These are phyloP conservation scores for Ogataea allantospora DNA, from an alignment of 805 yeast species.

Conservation along the genomic window DNA sequence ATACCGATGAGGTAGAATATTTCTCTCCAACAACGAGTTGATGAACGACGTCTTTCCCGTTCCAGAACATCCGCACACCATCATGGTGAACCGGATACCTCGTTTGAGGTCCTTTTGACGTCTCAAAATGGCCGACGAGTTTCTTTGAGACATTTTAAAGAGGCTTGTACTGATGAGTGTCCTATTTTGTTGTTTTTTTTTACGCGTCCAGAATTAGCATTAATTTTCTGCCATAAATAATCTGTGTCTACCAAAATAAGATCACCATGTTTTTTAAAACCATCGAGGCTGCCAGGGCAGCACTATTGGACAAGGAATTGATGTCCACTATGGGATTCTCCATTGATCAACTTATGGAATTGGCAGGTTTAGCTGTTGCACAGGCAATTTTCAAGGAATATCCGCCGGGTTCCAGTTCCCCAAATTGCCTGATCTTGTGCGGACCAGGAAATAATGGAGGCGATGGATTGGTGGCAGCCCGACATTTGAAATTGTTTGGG, in stretches of 20 bases:
- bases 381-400: constrained; percentile 70
- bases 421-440: constrained; percentile 63
- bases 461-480: constrained; percentile 93
- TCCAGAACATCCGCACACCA: constrained; percentile 73
- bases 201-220: constrained; percentile 13
- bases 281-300: constrained; percentile 58
- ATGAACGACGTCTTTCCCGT: constrained; percentile 78
- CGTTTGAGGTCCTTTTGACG: constrained; percentile 67
- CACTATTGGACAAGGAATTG: constrained; percentile 76
- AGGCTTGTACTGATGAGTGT: constrained; percentile 1
- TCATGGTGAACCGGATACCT: constrained; percentile 69
- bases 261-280: constrained; percentile 36
- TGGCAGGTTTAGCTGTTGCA: constrained; percentile 94
- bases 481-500: constrained; percentile 82
- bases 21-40: constrained; percentile 63
- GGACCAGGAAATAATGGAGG: constrained; percentile 99
- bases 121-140: constrained; percentile 36
- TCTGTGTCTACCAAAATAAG: neutral
- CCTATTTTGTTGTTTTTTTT: constrained; percentile 10
- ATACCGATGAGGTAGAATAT: constrained; percentile 59
- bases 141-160: constrained; percentile 20
- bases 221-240: constrained; percentile 5
- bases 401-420: constrained; percentile 48
- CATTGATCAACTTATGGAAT: constrained; percentile 88
- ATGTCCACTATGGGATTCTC: constrained; percentile 80